Conservation (phyloP, 495 filamentous ascomycete species). For the Annulohypoxylon stygium region DNA sequence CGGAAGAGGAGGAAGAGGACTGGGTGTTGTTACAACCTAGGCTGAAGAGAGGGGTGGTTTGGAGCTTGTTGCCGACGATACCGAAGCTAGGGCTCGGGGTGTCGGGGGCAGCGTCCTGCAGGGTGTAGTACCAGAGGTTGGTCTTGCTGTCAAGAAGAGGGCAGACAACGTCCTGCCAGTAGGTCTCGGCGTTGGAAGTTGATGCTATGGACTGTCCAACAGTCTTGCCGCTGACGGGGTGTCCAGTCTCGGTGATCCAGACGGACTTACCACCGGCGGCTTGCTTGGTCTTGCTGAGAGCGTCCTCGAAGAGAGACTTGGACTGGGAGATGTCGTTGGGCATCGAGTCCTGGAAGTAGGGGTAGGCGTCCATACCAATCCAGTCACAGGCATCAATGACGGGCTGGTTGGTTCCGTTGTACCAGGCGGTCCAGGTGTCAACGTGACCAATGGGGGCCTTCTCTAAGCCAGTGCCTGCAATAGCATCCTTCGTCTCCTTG, state of each 20-base stretch:
- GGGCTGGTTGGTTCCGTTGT: conserved; percentile 76
- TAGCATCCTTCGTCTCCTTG: conserved; percentile 68
- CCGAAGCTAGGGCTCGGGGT: conserved; percentile 80
- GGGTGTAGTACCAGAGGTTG: conserved; percentile 84
- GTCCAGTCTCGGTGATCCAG: conserved; percentile 94
- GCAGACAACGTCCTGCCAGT: conserved; percentile 86
- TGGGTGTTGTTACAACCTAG: conserved; percentile 63
- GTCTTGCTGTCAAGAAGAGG: conserved; percentile 67
- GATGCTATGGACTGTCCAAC: conserved; percentile 73
- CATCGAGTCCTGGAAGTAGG: conserved; percentile 79
- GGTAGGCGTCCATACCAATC: conserved; percentile 81
- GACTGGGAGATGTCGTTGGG: conserved; percentile 73
- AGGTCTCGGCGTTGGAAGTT: conserved; percentile 77
- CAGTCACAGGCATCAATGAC: conserved; percentile 81
- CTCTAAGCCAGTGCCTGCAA: conserved; percentile 69
- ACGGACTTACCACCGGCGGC: conserved; percentile 75
- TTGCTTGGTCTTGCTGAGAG: conserved; percentile 68
- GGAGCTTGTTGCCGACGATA: conserved; percentile 57
- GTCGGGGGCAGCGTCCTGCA: conserved; percentile 71
- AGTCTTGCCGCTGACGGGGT: conserved; percentile 76
- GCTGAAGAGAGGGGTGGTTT: conserved; percentile 72
- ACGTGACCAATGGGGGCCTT: conserved; percentile 80
- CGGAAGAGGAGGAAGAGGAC: conserved; percentile 40
- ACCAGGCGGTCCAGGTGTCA: conserved; percentile 92
- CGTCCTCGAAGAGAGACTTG: conserved; percentile 72